Percentiles rank a stretch among this genome's conserved stretches.
These are phyloP conservation scores for Suillus occidentalis DNA, from an alignment of 768 basidiomycete species.

Conservation along the genomic window DNA sequence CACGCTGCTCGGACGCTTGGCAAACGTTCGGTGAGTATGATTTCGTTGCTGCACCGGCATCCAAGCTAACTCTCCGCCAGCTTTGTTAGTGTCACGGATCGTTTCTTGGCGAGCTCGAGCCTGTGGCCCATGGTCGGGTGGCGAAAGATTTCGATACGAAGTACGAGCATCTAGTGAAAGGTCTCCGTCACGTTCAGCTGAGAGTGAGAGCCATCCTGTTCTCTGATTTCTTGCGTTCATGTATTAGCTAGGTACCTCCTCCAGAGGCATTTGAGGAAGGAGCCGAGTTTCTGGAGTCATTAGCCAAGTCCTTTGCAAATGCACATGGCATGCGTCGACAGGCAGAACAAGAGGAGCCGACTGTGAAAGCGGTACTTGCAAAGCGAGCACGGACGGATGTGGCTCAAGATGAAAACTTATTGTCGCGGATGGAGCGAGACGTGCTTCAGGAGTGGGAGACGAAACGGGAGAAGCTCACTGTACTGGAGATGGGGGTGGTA, in stretches of 20 bases:
- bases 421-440: constrained; percentile 77
- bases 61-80: constrained; percentile 35
- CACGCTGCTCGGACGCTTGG: constrained; percentile 79
- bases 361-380: constrained; percentile 70
- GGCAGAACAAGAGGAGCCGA: constrained; percentile 68
- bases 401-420: constrained; percentile 66
- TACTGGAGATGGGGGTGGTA: constrained; percentile 81
- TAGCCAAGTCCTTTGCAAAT: constrained; percentile 81
- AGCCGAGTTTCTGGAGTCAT: constrained; percentile 83
- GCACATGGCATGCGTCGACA: constrained; percentile 79
- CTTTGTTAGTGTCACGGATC: constrained; percentile 90
- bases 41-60: background rate
- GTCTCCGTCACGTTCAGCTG: constrained; percentile 79
- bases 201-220: constrained; percentile 56
- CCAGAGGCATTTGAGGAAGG: constrained; percentile 92
- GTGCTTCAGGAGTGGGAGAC: constrained; percentile 71
- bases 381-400: constrained; percentile 85
- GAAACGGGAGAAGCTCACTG: constrained; percentile 78
- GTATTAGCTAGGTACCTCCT: constrained; percentile 76
- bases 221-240: too few species aligned
- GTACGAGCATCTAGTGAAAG: constrained; percentile 83
- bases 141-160: constrained; percentile 78
- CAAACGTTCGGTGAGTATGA: constrained; percentile 63
- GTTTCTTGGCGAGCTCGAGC: constrained; percentile 81
- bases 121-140: constrained; percentile 72